These are phyloP conservation scores for Phoma sp. DNA, from an alignment of 2,329 filamentous ascomycete genomes.

Conservation along the genomic window DNA sequence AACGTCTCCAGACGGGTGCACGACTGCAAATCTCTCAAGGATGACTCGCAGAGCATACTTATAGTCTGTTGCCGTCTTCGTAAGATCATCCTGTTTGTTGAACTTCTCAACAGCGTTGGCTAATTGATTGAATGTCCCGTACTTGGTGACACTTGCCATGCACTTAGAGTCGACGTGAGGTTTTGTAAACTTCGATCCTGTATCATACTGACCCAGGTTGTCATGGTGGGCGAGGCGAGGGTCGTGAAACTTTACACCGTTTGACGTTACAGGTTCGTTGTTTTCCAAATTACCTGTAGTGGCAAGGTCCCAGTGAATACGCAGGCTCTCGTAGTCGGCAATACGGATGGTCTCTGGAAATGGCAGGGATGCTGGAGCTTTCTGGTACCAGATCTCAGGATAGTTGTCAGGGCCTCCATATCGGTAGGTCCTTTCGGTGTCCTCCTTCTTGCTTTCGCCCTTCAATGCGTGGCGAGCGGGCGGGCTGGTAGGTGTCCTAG, in stretches of 20 bases:
- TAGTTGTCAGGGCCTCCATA: slow-evolving; percentile 37
- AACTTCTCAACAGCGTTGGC: slow-evolving; percentile 16
- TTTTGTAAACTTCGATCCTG: slow-evolving; percentile 39
- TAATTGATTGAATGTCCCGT: slow-evolving; percentile 9
- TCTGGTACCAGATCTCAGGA: slow-evolving; percentile 29
- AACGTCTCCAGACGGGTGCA: too few relatives aligned
- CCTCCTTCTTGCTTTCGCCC: neutral
- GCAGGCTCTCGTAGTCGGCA: slow-evolving; percentile 39
- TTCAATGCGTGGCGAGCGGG: neutral
- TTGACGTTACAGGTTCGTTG: slow-evolving; percentile 15
- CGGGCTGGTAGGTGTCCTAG: neutral
- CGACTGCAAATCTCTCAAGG: slow-evolving; percentile 18
- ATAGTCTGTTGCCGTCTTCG: slow-evolving; percentile 17
- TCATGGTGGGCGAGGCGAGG: slow-evolving; percentile 17
- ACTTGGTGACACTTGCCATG: slow-evolving; percentile 5
- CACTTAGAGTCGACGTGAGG: slow-evolving; percentile 11
- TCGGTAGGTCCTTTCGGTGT: slow-evolving; percentile 20
- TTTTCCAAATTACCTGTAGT: slow-evolving; percentile 15
- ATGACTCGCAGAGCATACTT: slow-evolving; percentile 30
- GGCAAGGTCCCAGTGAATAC: slow-evolving; percentile 33
- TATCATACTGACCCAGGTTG: slow-evolving; percentile 26
- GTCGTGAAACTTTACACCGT: slow-evolving; percentile 25
- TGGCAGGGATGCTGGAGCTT: slow-evolving; percentile 27
- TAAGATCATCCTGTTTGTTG: slow-evolving; percentile 8
- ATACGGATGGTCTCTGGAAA: slow-evolving; percentile 39